phyloP scores from a whole-genome alignment of 768 basidiomycete species.

The Punctularia strigosozonata region DNA sequence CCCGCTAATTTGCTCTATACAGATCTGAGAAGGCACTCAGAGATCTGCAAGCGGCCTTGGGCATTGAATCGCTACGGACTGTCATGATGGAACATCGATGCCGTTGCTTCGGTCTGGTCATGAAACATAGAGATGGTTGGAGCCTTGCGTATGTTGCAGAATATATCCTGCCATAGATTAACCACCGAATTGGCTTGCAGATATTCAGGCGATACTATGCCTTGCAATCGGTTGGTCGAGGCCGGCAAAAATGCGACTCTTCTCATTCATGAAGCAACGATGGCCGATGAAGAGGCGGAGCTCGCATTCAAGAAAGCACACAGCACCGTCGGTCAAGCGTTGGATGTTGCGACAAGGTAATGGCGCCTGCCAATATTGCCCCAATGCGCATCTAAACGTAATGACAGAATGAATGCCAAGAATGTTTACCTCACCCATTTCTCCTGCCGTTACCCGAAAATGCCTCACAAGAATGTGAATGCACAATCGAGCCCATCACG shows the following conservation, averaged over 20 bases:
- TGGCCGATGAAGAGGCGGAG: conserved; percentile 74
- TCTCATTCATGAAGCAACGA: conserved; percentile 89
- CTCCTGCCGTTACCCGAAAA: conserved; percentile 85
- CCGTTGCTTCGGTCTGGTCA: conserved; percentile 57
- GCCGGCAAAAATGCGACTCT: conserved; percentile 63
- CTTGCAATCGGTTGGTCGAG: conserved; percentile 51
- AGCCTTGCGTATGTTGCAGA: conserved; percentile 60
- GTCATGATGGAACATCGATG: conserved; percentile 69
- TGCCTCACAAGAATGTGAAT: conserved; percentile 40
- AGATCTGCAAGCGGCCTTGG: conserved; percentile 40
- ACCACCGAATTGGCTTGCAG: conserved; percentile 25
- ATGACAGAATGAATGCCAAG: conserved; percentile 67
- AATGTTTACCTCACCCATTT: conserved; percentile 92
- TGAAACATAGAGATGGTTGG: conserved; percentile 65
- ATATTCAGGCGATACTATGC: conserved; percentile 88
- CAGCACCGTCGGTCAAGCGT: conserved; percentile 83
- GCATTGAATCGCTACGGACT: conserved; percentile 47
- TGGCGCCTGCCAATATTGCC: conserved; percentile 10
- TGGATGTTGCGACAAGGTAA: conserved; percentile 62
- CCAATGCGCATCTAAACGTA: neutral
- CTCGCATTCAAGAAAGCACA: conserved; percentile 72
- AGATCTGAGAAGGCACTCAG: too few relatives aligned
- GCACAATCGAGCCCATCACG: conserved; percentile 1
- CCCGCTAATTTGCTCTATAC: too few relatives aligned
- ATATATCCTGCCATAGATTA: conserved; percentile 1